Evolutionary conservation across 345 rosid species (phyloP), one percentile per base, ranked within the genome.

Genomic region (Anacardium occidentale): DNA sequence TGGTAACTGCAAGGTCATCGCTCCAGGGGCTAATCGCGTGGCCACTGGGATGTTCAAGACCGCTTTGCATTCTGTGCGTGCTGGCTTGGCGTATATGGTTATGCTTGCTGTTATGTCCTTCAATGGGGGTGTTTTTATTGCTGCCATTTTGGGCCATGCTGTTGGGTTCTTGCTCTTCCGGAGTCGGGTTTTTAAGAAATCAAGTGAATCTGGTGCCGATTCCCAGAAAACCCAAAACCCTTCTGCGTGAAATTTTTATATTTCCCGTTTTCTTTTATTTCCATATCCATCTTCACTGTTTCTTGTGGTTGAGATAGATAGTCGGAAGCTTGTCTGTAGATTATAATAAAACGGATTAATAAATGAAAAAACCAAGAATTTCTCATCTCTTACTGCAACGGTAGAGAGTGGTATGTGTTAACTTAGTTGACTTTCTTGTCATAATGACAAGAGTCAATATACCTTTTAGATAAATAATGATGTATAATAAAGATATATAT

Each of bases 91-190:
- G 59, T 93, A 91, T 70, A 83, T 93, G 86, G 97, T 93, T 56
- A 83, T 89, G 75, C 85, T 93, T 0, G 87, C 98, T 1, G 85
- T 93, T n/a, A 84, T 91, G 83, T 91, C 97, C 2, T 91, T 82
- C 52, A 93, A 93, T 1, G 98, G 93, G 3, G 98, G 98, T 3
- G 75, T 89, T 57, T 89, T 91, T 70, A 78, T 91, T 0, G 86
- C 84, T 1, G 95, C 95, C 0, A 81, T 91, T 10, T 74, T 84
- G 2, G 97, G 98, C 0, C 97, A 89, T 42, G 95, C 90, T 0
- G 62, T 89, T 22, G 98, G 98, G 60, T 89, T 82, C 26, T 72
- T 76, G n/a, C 70, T 89, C 64, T 93, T 89, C 7, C 83, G 92
- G 8, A 84, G 92, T 6, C 80, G 85, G 74, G 85, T 74, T 54